Percentiles rank a stretch among this genome's conserved stretches.
Evolutionary conservation across 1,284 basidiomycete species (phyloP).

Genomic region (Hemileia vastatrix): DNA sequence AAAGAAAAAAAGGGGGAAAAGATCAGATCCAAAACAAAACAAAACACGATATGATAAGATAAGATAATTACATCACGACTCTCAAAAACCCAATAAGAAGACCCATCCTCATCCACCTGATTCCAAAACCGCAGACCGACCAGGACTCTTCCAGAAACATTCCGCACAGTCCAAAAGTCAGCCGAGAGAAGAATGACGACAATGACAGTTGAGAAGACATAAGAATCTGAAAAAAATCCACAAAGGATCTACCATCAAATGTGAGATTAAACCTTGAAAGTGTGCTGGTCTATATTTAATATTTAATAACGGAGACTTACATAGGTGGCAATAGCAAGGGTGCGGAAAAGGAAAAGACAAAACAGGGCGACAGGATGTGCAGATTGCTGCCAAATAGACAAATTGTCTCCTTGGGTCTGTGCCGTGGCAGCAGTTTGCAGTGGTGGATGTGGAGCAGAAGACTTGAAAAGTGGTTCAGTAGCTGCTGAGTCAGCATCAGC

Average conservation of each 20-base stretch:
- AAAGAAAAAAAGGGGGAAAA: background rate
- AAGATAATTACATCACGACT: conserved; percentile 39
- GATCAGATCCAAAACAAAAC: background rate
- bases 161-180: conserved; percentile 96
- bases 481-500: too few relatives aligned
- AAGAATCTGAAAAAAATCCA: conserved; percentile 9
- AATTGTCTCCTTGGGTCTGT: too few relatives aligned
- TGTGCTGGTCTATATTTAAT: conserved; percentile 73
- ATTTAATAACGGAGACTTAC: conserved; percentile 60
- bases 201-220: conserved; percentile 55
- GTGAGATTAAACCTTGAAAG: conserved; percentile 60
- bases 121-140: conserved; percentile 94
- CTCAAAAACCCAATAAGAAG: conserved; percentile 92
- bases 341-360: conserved; percentile 74
- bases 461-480: too few relatives aligned
- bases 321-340: conserved; percentile 73
- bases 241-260: conserved; percentile 4
- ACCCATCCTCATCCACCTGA: conserved; percentile 90
- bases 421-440: too few relatives aligned
- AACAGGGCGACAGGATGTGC: conserved; percentile 73
- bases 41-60: background rate
- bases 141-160: conserved; percentile 78
- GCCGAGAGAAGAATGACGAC: conserved; percentile 83
- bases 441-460: too few relatives aligned
- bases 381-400: conserved; percentile 51